Evolutionary conservation across 768 basidiomycete species (phyloP).

Genomic region (Tricholoma saponaceum): DNA sequence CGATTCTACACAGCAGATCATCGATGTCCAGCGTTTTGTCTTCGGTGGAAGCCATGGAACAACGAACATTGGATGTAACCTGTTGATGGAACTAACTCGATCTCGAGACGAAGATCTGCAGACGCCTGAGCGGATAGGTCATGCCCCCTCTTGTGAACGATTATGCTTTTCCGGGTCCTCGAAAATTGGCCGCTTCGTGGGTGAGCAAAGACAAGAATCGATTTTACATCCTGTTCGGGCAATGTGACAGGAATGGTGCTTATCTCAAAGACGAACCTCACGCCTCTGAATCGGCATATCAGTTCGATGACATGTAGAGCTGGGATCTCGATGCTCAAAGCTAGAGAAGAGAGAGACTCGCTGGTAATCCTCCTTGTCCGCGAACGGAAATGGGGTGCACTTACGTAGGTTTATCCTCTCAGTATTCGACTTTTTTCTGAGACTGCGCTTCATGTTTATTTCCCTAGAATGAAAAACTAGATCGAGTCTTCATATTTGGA

Average conservation of each 20-base stretch:
- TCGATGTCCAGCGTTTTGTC: slow-evolving; percentile 30
- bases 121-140: slow-evolving; percentile 16
- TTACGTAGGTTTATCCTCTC: slow-evolving; percentile 17
- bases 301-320: slow-evolving; percentile 28
- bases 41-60: slow-evolving; percentile 30
- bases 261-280: slow-evolving; percentile 20
- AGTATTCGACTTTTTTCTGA: background rate
- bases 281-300: slow-evolving; percentile 9
- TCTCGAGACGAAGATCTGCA: slow-evolving; percentile 24
- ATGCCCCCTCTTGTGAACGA: slow-evolving; percentile 13
- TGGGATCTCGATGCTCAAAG: slow-evolving; percentile 21
- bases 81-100: slow-evolving; percentile 36
- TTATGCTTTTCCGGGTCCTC: slow-evolving; percentile 26
- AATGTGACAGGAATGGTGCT: slow-evolving; percentile 29
- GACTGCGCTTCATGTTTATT: too few species aligned
- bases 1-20: slow-evolving; percentile 19
- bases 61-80: slow-evolving; percentile 29
- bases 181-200: slow-evolving; percentile 32
- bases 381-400: slow-evolving; percentile 26
- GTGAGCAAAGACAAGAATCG: slow-evolving; percentile 21
- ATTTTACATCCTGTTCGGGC: slow-evolving; percentile 31
- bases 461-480: slow-evolving; percentile 32
- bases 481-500: slow-evolving; percentile 35
- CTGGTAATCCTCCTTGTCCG: slow-evolving; percentile 27
- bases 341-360: slow-evolving; percentile 27